Evolutionary conservation across 768 basidiomycete species (phyloP).

Genomic region (Chiua virens): DNA sequence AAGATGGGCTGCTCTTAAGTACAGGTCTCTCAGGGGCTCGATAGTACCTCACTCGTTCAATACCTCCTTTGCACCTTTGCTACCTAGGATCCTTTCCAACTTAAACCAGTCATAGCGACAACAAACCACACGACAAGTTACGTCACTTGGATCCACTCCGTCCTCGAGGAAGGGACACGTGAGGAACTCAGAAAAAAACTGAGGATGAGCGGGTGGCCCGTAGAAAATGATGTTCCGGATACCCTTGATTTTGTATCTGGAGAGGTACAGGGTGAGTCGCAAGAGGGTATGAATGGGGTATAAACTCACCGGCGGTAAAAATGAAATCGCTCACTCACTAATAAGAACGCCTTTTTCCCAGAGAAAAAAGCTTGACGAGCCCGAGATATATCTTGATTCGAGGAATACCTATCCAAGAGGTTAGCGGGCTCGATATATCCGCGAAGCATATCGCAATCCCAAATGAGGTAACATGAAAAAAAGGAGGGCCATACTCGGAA

Average conservation of each 20-base stretch:
- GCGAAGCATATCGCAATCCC: background rate
- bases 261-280: background rate
- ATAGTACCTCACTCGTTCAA: conserved; percentile 3
- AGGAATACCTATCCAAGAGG: conserved; percentile 66
- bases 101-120: conserved; percentile 88
- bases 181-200: conserved; percentile 89
- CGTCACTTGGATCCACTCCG: conserved; percentile 82
- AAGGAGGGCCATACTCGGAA: conserved; percentile 67
- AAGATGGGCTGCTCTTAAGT: too few species aligned
- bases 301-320: conserved; percentile 79
- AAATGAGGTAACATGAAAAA: background rate
- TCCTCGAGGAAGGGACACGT: conserved; percentile 90
- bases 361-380: conserved; percentile 92
- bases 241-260: conserved; percentile 91
- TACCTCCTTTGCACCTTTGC: conserved; percentile 19
- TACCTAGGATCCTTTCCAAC: conserved; percentile 70
- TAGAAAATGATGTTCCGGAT: conserved; percentile 94
- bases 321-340: conserved; percentile 97
- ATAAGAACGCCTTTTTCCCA: conserved; percentile 80
- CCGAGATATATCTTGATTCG: conserved; percentile 91
- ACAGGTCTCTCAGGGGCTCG: too few species aligned
- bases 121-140: conserved; percentile 79
- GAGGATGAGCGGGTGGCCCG: conserved; percentile 84
- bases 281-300: background rate
- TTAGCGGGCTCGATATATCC: background rate